These are phyloP conservation scores for Corylus heterophylla DNA, from an alignment of 306 rosid species.

Conservation along the genomic window DNA sequence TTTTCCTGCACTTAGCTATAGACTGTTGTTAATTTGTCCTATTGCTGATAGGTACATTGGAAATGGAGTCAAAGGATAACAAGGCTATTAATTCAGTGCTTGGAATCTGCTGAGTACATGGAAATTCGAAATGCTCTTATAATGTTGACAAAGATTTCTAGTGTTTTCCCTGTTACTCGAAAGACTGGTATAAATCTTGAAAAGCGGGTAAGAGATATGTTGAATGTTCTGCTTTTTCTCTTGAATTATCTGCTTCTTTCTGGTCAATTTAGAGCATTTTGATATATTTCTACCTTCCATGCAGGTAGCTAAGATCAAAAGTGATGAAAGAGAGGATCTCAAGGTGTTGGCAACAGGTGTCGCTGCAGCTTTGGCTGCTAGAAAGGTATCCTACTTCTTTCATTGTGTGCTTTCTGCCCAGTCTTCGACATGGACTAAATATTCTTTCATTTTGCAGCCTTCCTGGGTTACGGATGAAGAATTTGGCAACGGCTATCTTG, in stretches of 20 bases:
- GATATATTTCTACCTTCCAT: constrained; percentile 16
- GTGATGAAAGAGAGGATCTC: constrained; percentile 96
- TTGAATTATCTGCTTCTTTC: background rate
- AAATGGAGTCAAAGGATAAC: constrained; percentile 99
- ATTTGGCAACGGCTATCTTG: constrained; percentile 91
- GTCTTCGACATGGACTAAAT: constrained; percentile 6
- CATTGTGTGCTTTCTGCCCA: constrained; percentile 3
- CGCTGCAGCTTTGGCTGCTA: constrained; percentile 91
- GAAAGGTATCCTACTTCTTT: constrained; percentile 63
- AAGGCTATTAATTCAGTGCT: constrained; percentile 81
- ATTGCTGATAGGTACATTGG: constrained; percentile 83
- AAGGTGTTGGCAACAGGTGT: constrained; percentile 98
- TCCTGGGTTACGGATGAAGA: constrained; percentile 97
- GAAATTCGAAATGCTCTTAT: constrained; percentile 96
- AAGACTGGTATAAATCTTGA: constrained; percentile 96
- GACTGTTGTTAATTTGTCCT: constrained; percentile 10
- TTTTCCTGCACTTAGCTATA: background rate
- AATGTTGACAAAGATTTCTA: constrained; percentile 83
- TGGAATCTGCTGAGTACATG: constrained; percentile 96
- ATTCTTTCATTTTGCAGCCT: constrained; percentile 56
- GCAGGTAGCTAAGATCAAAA: constrained; percentile 94
- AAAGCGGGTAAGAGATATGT: constrained; percentile 66
- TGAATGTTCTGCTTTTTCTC: background rate
- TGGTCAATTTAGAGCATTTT: constrained; percentile 1
- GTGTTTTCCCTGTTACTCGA: constrained; percentile 95